Conservation (phyloP, 176 grass and related monocot species). For the Zea mays region DNA sequence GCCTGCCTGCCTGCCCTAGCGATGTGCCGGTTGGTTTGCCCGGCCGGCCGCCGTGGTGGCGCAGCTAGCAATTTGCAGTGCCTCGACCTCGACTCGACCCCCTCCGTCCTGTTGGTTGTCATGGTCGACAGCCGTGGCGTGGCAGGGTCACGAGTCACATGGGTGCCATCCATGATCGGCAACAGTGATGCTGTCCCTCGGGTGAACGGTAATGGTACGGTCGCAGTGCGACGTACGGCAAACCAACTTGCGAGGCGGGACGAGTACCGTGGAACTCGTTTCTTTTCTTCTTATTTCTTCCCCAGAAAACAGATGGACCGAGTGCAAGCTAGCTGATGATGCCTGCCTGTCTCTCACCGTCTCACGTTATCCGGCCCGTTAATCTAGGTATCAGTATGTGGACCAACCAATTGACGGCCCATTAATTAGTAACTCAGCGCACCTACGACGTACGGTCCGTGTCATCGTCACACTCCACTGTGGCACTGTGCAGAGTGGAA, state of each 20-base stretch:
- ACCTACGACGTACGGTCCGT: background rate
- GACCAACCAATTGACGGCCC: background rate
- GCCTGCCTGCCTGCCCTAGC: background rate
- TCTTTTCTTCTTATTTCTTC: background rate
- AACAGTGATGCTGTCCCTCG: background rate
- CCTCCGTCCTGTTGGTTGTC: background rate
- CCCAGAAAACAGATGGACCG: background rate
- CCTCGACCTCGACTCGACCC: background rate
- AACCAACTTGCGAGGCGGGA: background rate
- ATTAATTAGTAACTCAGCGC: background rate
- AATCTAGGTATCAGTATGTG: background rate
- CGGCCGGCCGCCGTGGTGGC: background rate
- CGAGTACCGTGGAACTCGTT: background rate
- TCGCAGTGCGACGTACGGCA: background rate
- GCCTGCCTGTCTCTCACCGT: no score
- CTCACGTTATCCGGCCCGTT: background rate
- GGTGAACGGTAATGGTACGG: background rate
- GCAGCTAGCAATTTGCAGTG: background rate
- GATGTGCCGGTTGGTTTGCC: background rate
- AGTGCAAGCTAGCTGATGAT: no score
- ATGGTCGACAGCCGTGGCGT: background rate
- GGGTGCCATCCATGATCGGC: background rate
- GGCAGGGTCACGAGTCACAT: constrained; percentile 8
- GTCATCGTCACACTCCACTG: background rate
- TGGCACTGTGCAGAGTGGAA: no score